Conservation (phyloP, 202 grass and related monocot genomes). For the Tripidium arundinaceum region DNA sequence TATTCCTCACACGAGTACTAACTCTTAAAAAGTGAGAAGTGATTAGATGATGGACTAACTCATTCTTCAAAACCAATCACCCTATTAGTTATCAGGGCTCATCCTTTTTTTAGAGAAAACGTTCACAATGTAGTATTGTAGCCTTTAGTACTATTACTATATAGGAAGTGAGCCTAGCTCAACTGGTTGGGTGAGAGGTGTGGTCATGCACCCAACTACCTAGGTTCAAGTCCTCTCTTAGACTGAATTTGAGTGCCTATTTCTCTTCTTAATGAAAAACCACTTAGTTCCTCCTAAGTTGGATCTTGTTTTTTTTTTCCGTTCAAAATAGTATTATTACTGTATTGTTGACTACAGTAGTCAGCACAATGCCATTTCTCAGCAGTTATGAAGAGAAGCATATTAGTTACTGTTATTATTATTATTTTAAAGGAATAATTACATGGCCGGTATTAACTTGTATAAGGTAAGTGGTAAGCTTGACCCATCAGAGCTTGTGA, state of each 20-base stretch:
- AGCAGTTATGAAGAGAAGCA: not conserved
- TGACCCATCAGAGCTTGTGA: conserved; percentile 63
- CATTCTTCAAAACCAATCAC: not conserved
- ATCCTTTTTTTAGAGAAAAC: not conserved
- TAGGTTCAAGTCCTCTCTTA: too few species aligned
- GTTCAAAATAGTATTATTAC: too few species aligned
- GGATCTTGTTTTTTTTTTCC: too few species aligned
- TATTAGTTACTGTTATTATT: not conserved
- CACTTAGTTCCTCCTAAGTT: too few species aligned
- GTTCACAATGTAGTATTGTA: not conserved
- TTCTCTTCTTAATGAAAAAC: too few species aligned
- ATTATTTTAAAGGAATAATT: not conserved
- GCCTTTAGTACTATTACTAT: not conserved
- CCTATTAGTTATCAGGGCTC: not conserved
- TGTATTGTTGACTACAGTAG: not conserved
- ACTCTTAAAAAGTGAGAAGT: too few species aligned
- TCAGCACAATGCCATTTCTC: not conserved
- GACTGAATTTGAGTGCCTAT: too few species aligned
- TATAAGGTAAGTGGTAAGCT: conserved; percentile 74
- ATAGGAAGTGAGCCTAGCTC: too few species aligned
- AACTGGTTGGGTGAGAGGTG: too few species aligned
- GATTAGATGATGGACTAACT: too few species aligned
- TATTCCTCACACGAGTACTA: too few species aligned
- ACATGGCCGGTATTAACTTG: not conserved
- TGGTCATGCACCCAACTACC: too few species aligned